phyloP scores from a whole-genome alignment of 352 stramenopile genomes.

The Globisporangium uncinulatum region DNA sequence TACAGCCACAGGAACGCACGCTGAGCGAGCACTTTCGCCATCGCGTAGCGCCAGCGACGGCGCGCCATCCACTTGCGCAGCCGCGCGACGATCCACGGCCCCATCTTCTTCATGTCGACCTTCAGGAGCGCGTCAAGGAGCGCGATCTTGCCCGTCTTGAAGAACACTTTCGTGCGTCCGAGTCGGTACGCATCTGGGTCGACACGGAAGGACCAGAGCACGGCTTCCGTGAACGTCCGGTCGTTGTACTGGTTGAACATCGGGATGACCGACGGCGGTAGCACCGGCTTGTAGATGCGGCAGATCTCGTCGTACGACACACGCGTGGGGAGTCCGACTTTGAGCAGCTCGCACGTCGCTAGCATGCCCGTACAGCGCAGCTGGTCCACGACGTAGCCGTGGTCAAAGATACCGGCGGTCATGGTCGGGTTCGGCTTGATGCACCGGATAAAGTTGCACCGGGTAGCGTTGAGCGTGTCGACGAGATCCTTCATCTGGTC shows the following conservation, averaged over 20 bases:
- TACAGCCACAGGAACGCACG: slow-evolving; percentile 76
- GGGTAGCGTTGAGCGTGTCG: slow-evolving; percentile 79
- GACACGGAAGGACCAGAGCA: slow-evolving; percentile 89
- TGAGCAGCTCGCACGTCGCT: slow-evolving; percentile 89
- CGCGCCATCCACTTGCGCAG: slow-evolving; percentile 82
- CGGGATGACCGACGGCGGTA: slow-evolving; percentile 64
- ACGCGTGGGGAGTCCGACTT: slow-evolving; percentile 86
- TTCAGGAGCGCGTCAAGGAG: slow-evolving; percentile 83
- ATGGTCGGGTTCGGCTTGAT: slow-evolving; percentile 90
- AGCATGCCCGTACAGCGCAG: slow-evolving; percentile 88
- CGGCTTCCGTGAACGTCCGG: slow-evolving; percentile 81
- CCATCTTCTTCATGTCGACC: slow-evolving; percentile 89
- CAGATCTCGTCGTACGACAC: slow-evolving; percentile 89
- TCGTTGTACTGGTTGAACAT: slow-evolving; percentile 84
- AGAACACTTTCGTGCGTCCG: slow-evolving; percentile 88
- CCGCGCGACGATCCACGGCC: slow-evolving; percentile 77
- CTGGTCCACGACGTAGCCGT: slow-evolving; percentile 86
- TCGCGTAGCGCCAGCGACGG: slow-evolving; percentile 78
- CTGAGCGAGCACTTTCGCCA: slow-evolving; percentile 82
- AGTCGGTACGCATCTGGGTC: slow-evolving; percentile 82
- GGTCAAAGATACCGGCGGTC: slow-evolving; percentile 77
- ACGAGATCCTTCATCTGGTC: slow-evolving; percentile 85
- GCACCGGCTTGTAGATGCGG: slow-evolving; percentile 79
- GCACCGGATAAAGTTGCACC: slow-evolving; percentile 87
- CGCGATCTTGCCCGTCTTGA: slow-evolving; percentile 90